Base-by-base conservation (phyloP, 192 early-diverging fungal species). In the Coemansia sp. region DNA sequence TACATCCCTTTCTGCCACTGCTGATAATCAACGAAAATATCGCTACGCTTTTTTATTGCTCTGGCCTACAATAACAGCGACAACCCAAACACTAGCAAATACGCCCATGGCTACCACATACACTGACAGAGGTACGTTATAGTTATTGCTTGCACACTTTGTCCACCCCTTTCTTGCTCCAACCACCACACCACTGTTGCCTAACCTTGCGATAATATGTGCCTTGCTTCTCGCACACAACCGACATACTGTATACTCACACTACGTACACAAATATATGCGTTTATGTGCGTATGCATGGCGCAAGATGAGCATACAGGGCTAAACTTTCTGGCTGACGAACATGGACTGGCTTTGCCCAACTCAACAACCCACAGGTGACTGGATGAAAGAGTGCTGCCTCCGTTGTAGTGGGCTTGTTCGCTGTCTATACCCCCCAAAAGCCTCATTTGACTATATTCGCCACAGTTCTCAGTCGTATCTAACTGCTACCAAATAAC, bases 61-160 rank as follows among this genome's bases (percentile, higher is more conserved):
- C 10, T 12, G 3, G 30, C 43, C 60, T 33, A 21, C 29, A 48
- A n/a, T 7, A n/a, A 62, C 29, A 29, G 20, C 26, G 10, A 13
- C 43, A 51, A 26, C 5, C 26, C 21, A 23, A 51, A 1, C 48
- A 1, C 48, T 51, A 51, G 20, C 25, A 26, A 25, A 51, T 4
- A 51, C 20, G 7, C 20, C 30, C 55, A 57, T 57, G 55, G 31
- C 55, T 34, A 31, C 55, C 30, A 55, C 66, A 66, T 77, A 77
- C 43, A 68, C 66, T 16, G 75, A 77, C 37, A 77, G 59, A 77
- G 75, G 75, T 77, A 77, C 56, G 45, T 57, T 31, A 49, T 63
- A 46, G 7, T 35, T 20, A 9, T 9, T 25, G 12, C 35, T 0
- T 37, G 1, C 5, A 10, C 26, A 15, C 33, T 34, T 5, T 12